These are phyloP conservation scores for Magnusiomyces sp. DNA, from an alignment of 1,139 yeast species.

Conservation along the genomic window DNA sequence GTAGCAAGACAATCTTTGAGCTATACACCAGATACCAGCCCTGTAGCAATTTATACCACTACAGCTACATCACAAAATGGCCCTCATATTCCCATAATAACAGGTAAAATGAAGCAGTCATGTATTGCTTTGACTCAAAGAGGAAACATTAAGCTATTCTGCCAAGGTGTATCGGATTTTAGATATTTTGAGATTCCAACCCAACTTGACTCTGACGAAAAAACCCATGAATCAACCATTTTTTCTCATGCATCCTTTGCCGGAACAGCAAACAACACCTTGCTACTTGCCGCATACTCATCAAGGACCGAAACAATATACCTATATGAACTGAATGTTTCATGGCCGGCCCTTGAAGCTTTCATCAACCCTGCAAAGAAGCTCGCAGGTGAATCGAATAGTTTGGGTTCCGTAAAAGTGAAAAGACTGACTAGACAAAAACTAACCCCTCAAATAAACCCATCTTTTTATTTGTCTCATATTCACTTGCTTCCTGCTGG, in stretches of 20 bases:
- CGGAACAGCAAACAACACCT: conserved; percentile 38
- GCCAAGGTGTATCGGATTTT: conserved; percentile 25
- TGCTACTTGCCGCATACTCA: conserved; percentile 45
- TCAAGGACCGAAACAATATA: conserved; percentile 36
- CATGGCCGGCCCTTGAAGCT: conserved; percentile 44
- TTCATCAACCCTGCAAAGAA: conserved; percentile 5
- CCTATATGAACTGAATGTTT: conserved; percentile 42
- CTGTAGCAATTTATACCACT: conserved; percentile 1
- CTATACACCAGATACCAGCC: conserved; percentile 2
- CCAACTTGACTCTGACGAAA: conserved; percentile 17
- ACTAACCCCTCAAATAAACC: conserved; percentile 10
- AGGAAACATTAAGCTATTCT: conserved; percentile 43
- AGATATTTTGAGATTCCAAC: conserved; percentile 26
- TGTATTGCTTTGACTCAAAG: conserved; percentile 57
- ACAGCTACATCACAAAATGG: conserved; percentile 38
- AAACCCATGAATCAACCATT: conserved; percentile 13
- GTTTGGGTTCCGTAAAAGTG: conserved; percentile 8
- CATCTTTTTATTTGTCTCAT: conserved; percentile 22
- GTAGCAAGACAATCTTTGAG: conserved; percentile 34
- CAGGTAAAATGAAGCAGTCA: conserved; percentile 52
- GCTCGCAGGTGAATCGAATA: conserved; percentile 2
- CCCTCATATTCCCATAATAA: conserved; percentile 52
- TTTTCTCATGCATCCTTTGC: conserved; percentile 51
- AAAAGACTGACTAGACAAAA: conserved; percentile 11
- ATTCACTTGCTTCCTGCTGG: conserved; percentile 24